Percentiles rank a stretch among this genome's conserved stretches.
phyloP scores from a whole-genome alignment of 2,329 filamentous ascomycete species.

The Talaromyces rugulosus region DNA sequence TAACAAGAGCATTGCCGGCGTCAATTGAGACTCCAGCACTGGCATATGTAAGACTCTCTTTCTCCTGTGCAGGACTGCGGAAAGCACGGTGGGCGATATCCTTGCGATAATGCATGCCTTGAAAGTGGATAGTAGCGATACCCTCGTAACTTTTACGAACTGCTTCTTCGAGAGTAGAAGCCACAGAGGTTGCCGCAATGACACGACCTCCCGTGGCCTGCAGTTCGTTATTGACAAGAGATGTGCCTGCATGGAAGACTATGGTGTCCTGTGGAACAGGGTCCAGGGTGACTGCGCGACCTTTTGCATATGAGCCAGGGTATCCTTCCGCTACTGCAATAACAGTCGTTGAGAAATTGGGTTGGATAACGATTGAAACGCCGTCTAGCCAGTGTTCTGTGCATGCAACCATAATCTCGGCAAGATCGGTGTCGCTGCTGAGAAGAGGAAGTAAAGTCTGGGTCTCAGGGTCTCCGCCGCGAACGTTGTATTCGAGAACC shows the following conservation, averaged over 20 bases:
- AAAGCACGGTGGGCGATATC: constrained; percentile 77
- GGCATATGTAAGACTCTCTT: constrained; percentile 72
- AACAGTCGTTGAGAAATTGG: constrained; percentile 78
- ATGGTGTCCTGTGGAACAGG: constrained; percentile 57
- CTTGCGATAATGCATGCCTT: constrained; percentile 85
- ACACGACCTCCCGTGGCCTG: constrained; percentile 83
- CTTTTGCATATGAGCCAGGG: constrained; percentile 79
- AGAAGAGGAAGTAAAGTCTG: constrained; percentile 80
- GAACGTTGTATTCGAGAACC: constrained; percentile 87
- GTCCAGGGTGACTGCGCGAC: constrained; percentile 57
- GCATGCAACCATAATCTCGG: constrained; percentile 83
- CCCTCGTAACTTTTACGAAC: constrained; percentile 85
- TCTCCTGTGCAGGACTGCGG: constrained; percentile 22
- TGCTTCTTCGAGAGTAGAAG: constrained; percentile 70
- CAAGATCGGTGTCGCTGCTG: constrained; percentile 73
- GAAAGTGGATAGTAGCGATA: constrained; percentile 73
- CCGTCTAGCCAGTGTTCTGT: constrained; percentile 68
- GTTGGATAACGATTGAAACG: constrained; percentile 63
- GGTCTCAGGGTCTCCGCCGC: constrained; percentile 88
- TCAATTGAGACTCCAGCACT: constrained; percentile 92
- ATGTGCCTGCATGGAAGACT: constrained; percentile 92
- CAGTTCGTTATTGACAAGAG: constrained; percentile 58
- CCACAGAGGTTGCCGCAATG: constrained; percentile 83
- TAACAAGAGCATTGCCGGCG: constrained; percentile 86
- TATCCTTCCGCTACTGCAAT: constrained; percentile 93